These are phyloP conservation scores for Psilocybe subaeruginosa DNA, from an alignment of 768 basidiomycete species.

Conservation along the genomic window DNA sequence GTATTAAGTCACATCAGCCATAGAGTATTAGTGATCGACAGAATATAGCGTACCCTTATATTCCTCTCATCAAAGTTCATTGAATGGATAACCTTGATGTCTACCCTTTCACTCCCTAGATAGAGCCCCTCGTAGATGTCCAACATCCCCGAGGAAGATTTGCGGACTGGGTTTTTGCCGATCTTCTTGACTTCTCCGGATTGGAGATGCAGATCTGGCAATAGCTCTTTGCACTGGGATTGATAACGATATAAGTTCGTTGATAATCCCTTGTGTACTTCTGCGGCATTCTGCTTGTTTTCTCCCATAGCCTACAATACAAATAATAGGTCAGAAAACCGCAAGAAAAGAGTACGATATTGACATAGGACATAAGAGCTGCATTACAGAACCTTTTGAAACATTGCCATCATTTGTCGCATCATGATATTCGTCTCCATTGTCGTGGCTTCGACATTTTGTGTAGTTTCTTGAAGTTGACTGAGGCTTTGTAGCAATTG, in stretches of 20 bases:
- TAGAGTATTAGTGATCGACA: not conserved
- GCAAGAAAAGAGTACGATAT: too few relatives aligned
- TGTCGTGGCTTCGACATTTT: conserved; percentile 35
- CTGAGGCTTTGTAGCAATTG: conserved; percentile 47
- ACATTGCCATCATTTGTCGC: conserved; percentile 46
- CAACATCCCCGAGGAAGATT: conserved; percentile 45
- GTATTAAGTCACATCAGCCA: not conserved
- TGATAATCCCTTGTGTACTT: conserved; percentile 45
- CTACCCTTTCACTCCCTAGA: conserved; percentile 55
- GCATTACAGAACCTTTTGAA: conserved; percentile 44
- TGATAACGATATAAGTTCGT: conserved; percentile 56
- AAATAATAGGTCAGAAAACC: not conserved
- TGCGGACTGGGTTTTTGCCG: conserved; percentile 51
- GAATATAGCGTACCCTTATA: conserved; percentile 34
- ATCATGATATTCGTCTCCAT: conserved; percentile 37
- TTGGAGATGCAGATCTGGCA: conserved; percentile 52
- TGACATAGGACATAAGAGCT: not conserved
- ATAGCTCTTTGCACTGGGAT: conserved; percentile 43
- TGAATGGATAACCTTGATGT: conserved; percentile 58
- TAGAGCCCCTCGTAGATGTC: conserved; percentile 60
- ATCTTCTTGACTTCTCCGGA: conserved; percentile 55
- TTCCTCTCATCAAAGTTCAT: conserved; percentile 50
- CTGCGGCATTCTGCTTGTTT: conserved; percentile 32
- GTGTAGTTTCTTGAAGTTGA: conserved; percentile 42
- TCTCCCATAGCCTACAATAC: conserved; percentile 33